Base-by-base conservation (phyloP, 768 basidiomycete species). In the Nidularia pulvinata region DNA sequence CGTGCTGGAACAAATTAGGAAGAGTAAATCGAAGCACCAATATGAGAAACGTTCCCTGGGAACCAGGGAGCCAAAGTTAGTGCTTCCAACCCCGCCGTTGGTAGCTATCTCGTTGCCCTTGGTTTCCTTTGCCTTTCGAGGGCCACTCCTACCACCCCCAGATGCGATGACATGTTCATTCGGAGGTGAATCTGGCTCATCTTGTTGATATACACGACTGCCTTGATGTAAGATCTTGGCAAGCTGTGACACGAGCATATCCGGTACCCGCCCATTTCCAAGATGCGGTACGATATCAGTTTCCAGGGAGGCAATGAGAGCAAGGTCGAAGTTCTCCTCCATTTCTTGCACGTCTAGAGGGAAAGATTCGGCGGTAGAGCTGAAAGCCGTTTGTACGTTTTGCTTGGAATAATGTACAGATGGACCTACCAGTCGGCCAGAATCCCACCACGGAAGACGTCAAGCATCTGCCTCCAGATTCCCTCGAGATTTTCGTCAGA, bases 1-100 rank as follows among this genome's bases (percentile, higher is more conserved):
- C 1, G 75, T 73, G 59, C 85, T 72, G 0, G 90, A 89, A 60
- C 91, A 95, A 33, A 95, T 76, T 57, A 89, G 64, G 67, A 95
- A 95, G 34, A 96, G 65, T 9, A 95, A 71, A 61, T 96, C 93
- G 52, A 95, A 88, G 63, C 91, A 94, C 93, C 93, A 95, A 71
- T 92, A 95, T 6, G 91, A 87, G 65, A 95, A 95, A 6, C 92
- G 79, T 65, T 95, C 94, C 37, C 93, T 74, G 1, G 89, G 87
- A 32, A 88, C 71, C 22, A 83, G 65, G 11, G 70, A 63, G 0
- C 82, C 82, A 7, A 71, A 67, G 37, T 80, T 81, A 2, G 91
- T 92, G 34, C 80, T 86, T 10, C 89, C 91, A 34, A 78, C 58
- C 14, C 70, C 72, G 37, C 74, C 65, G 32, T 68, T 57, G 10